phyloP scores from a whole-genome alignment of 176 grass and related monocot species.

The Eremochloa ophiuroides region DNA sequence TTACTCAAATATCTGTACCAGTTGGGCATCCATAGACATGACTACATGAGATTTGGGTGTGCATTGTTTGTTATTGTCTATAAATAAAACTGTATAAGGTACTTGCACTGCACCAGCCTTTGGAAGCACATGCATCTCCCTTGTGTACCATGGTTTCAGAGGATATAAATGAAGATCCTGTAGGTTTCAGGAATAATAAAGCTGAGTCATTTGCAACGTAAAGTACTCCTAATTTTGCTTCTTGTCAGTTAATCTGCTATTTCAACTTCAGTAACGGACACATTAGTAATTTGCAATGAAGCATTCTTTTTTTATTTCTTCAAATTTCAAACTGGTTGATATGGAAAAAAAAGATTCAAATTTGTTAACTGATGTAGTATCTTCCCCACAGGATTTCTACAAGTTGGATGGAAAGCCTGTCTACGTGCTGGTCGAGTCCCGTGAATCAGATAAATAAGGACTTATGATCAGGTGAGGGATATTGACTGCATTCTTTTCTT shows the following conservation, averaged over 20 bases:
- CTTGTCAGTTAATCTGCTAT: neutral
- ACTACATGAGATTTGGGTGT: neutral
- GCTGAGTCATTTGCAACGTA: neutral
- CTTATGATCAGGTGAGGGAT: conserved; percentile 25
- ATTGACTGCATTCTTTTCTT: neutral
- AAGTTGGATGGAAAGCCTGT: conserved; percentile 82
- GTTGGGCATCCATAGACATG: neutral
- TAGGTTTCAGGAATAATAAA: neutral
- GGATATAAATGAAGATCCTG: neutral
- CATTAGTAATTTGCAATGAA: neutral
- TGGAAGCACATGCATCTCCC: no score
- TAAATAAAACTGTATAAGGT: neutral
- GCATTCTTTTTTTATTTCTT: neutral
- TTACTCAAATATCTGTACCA: conserved; percentile 12
- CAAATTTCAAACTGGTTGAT: neutral
- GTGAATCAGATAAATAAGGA: conserved; percentile 40
- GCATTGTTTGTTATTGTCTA: neutral
- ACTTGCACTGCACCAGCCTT: neutral
- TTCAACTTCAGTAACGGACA: neutral
- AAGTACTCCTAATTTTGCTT: neutral
- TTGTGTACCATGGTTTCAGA: neutral
- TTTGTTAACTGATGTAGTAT: neutral
- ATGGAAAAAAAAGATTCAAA: neutral
- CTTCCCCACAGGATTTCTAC: conserved; percentile 47
- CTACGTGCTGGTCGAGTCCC: conserved; percentile 73